Evolutionary conservation across 768 basidiomycete species (phyloP).

Genomic region (Pleurotus djamor): DNA sequence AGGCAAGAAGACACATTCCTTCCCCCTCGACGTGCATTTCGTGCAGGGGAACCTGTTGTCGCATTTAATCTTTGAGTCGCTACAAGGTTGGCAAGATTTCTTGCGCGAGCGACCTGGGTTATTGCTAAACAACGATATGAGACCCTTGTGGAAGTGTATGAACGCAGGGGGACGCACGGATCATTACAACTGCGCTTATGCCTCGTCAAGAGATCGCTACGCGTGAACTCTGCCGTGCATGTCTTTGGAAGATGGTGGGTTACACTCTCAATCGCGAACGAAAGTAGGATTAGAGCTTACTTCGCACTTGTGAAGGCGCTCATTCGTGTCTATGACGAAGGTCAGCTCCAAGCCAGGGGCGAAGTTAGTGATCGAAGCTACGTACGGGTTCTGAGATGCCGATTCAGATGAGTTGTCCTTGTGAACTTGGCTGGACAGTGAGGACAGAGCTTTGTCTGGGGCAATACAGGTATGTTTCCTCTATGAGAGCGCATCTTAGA

Average conservation of each 20-base stretch:
- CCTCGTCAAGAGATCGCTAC: constrained; percentile 70
- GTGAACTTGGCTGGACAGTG: constrained; percentile 75
- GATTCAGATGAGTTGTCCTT: constrained; percentile 69
- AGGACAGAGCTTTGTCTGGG: constrained; percentile 70
- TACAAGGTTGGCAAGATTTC: constrained; percentile 71
- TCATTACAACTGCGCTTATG: constrained; percentile 74
- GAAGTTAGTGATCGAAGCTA: constrained; percentile 6
- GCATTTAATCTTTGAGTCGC: constrained; percentile 74
- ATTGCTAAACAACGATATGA: constrained; percentile 17
- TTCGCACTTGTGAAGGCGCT: constrained; percentile 62
- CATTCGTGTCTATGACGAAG: constrained; percentile 54
- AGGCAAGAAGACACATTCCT: constrained; percentile 54
- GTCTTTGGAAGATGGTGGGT: constrained; percentile 34
- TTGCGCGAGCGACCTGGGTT: constrained; percentile 56
- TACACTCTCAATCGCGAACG: not conserved
- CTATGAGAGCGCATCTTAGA: constrained; percentile 47
- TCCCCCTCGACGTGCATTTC: constrained; percentile 59
- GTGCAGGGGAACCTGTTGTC: constrained; percentile 67
- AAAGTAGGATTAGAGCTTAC: constrained; percentile 28
- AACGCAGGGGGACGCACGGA: constrained; percentile 40
- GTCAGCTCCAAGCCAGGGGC: constrained; percentile 2
- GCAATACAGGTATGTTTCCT: constrained; percentile 68
- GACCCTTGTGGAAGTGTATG: constrained; percentile 10
- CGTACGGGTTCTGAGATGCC: constrained; percentile 72
- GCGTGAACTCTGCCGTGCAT: constrained; percentile 68